phyloP scores from a whole-genome alignment of 345 rosid species.

The Gossypioides kirkii region DNA sequence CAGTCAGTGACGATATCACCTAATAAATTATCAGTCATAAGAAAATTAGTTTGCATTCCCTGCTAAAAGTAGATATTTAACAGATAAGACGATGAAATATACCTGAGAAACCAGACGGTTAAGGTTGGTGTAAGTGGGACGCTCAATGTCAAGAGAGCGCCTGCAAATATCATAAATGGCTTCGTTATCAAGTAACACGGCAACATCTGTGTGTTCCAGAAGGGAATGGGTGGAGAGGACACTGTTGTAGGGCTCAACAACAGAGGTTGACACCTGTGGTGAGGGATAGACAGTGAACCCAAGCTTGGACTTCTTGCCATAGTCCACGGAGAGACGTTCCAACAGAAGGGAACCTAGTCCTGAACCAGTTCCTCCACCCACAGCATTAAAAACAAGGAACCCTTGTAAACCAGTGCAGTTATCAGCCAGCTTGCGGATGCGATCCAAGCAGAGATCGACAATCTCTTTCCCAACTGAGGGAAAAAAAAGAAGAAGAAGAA shows the following conservation, averaged over 20 bases:
- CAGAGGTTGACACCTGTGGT: conserved; percentile 46
- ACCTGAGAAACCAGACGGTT: conserved; percentile 50
- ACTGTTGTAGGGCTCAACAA: conserved; percentile 48
- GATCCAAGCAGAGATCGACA: conserved; percentile 38
- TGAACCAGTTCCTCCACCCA: conserved; percentile 36
- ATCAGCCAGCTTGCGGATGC: conserved; percentile 34
- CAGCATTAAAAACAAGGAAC: conserved; percentile 35
- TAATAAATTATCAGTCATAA: conserved; percentile 13
- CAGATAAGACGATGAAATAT: not conserved
- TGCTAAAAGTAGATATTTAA: not conserved
- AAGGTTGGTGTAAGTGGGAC: conserved; percentile 44
- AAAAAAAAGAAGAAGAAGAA: no score
- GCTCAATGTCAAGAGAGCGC: conserved; percentile 41
- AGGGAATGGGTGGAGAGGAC: conserved; percentile 47
- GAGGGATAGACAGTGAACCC: conserved; percentile 38
- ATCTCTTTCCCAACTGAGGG: conserved; percentile 34
- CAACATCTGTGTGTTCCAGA: conserved; percentile 40
- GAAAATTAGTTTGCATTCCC: not conserved
- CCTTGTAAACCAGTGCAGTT: conserved; percentile 37
- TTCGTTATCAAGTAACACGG: conserved; percentile 36
- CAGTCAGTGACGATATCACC: conserved; percentile 46
- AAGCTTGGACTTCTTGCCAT: conserved; percentile 33
- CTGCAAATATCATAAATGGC: conserved; percentile 45
- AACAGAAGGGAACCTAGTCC: conserved; percentile 34
- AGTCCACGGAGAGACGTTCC: conserved; percentile 36